These are phyloP conservation scores for Coemansia sp. DNA, from an alignment of 192 early-diverging fungal genomes.

Conservation along the genomic window DNA sequence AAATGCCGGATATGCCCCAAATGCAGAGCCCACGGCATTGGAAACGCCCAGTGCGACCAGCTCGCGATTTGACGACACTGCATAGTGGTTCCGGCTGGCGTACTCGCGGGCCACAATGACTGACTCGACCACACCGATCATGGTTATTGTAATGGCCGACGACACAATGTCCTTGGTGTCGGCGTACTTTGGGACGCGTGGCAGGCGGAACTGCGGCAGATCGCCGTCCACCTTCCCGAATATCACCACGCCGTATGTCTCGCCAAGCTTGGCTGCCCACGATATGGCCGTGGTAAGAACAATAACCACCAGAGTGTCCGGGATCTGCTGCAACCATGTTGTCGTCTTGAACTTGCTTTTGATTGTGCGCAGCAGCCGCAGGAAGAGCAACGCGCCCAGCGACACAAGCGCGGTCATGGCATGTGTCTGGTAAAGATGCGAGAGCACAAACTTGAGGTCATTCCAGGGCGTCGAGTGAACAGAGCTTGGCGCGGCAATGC, in stretches of 20 bases:
- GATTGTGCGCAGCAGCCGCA: constrained; percentile 54
- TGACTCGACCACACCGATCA: constrained; percentile 97
- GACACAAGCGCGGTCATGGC: constrained; percentile 69
- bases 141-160: constrained; percentile 84
- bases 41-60: constrained; percentile 92
- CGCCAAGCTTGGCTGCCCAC: constrained; percentile 55
- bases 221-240: constrained; percentile 73
- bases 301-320: constrained; percentile 90
- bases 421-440: constrained; percentile 66
- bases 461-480: constrained; percentile 79
- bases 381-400: constrained; percentile 64
- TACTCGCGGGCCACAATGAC: constrained; percentile 94
- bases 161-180: constrained; percentile 69
- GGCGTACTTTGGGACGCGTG: constrained; percentile 63
- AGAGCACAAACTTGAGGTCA: constrained; percentile 66
- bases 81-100: constrained; percentile 86
- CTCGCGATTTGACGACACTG: constrained; percentile 93
- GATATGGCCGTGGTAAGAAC: constrained; percentile 70
- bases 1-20: constrained; percentile 78
- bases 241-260: constrained; percentile 68
- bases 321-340: constrained; percentile 70
- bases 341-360: constrained; percentile 38
- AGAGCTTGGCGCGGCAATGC: constrained; percentile 53
- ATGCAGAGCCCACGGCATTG: constrained; percentile 80
- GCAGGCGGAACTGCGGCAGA: constrained; percentile 54